Percentiles rank a stretch among this genome's conserved stretches.
Conservation (phyloP, 306 rosid species). For the Vigna reflexopilosa region DNA sequence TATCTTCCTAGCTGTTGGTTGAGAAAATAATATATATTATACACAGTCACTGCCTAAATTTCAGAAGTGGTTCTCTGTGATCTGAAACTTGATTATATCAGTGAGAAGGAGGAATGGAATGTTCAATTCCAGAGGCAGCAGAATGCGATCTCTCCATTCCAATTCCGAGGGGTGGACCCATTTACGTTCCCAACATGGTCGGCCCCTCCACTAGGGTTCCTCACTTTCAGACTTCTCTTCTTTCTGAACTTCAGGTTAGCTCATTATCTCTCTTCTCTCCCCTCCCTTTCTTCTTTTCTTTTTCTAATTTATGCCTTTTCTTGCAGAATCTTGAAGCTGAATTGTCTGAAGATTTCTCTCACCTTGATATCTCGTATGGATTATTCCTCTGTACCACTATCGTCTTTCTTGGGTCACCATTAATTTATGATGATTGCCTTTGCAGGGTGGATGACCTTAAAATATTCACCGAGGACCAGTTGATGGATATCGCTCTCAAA, state of each 20-base stretch:
- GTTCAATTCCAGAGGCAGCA: conserved; percentile 38
- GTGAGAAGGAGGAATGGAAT: conserved; percentile 22
- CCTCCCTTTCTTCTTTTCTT: background rate
- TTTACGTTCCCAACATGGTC: conserved; percentile 66
- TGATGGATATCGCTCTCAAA: conserved; percentile 83
- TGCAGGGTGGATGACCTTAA: conserved; percentile 82
- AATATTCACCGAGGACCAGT: conserved; percentile 71
- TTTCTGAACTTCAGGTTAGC: conserved; percentile 66
- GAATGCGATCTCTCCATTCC: conserved; percentile 51
- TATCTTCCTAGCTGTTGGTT: background rate
- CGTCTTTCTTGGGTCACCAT: background rate
- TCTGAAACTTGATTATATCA: background rate
- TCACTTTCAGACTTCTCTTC: conserved; percentile 59
- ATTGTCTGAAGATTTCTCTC: conserved; percentile 51
- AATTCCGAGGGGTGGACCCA: conserved; percentile 87
- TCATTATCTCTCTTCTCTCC: too few species aligned
- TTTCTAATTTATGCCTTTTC: background rate
- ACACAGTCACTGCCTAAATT: background rate
- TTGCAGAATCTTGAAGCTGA: conserved; percentile 66
- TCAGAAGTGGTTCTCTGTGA: background rate
- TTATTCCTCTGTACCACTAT: background rate
- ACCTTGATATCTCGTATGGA: conserved; percentile 63
- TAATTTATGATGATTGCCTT: background rate
- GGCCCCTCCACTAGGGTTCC: conserved; percentile 60
- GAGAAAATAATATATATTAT: background rate